Base-by-base conservation (phyloP, 1,139 yeast species). In the Hansenula sp. region DNA sequence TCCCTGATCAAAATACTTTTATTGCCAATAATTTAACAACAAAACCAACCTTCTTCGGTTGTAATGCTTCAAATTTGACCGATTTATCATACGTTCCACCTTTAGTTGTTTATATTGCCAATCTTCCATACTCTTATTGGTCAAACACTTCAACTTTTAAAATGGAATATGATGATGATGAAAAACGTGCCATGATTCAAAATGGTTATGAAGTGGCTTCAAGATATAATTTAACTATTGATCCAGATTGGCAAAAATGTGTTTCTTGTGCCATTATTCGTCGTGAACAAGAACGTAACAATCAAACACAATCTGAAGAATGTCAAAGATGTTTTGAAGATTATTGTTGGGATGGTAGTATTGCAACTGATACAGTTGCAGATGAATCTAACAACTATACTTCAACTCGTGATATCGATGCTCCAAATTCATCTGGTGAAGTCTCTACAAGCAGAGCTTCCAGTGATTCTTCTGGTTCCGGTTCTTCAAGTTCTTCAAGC, bases 251-350 rank as follows among this genome's bases (percentile, higher is more conserved):
- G 82, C 71, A 76, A 39, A 75, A 83, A 8, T 89, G 97, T 69
- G 75, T 89, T 39, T 87, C 90, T 2, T 89, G 97, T 69, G 97
- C 97, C 9, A 77, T 89, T 40, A 71, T 89, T 43, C 82, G 88
- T 62, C 79, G 96, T 60, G 79, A 83, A 41, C 82, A 83, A 58
- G 95, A 88, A 65, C 75, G 95, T 55, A 65, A 72, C 37, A 82
- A 83, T 27, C 61, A 71, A 25, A 69, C 73, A 17, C 82, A 80
- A 47, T 74, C 89, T 8, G 79, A 74, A 2, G 89, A 84, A 58
- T 90, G 97, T 70, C 63, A 75, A 46, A 48, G 66, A 40, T 90
- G 97, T 63, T 84, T 88, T 60, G 60, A 68, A 29, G 69, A 70
- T 31, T 88, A 88, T 64, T 89, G 97, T 62, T 89, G 96, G 96